Conservation (phyloP, 2,329 filamentous ascomycete species). For the Hypoxylon sp. region DNA sequence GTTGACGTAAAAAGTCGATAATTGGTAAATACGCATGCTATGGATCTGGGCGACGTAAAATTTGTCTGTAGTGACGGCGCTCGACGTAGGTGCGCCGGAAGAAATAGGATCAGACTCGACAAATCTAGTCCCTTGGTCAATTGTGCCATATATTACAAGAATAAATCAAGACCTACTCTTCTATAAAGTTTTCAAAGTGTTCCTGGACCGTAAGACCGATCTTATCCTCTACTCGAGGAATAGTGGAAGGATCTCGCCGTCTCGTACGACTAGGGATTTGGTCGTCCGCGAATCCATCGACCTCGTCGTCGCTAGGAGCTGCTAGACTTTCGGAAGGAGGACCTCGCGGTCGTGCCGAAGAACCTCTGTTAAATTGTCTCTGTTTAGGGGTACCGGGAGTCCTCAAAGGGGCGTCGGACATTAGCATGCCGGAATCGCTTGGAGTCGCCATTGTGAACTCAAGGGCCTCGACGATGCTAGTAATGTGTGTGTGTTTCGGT, state of each 20-base stretch:
- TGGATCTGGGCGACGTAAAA: conserved; percentile 89
- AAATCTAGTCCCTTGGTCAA: conserved; percentile 61
- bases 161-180: conserved; percentile 67
- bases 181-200: conserved; percentile 84
- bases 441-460: conserved; percentile 62
- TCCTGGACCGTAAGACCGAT: conserved; percentile 81
- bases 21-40: conserved; percentile 77
- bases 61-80: conserved; percentile 80
- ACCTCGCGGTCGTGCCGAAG: conserved; percentile 67
- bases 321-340: conserved; percentile 74
- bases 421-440: conserved; percentile 68
- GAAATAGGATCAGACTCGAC: conserved; percentile 73
- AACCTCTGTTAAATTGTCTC: conserved; percentile 61
- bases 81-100: conserved; percentile 74
- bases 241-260: conserved; percentile 61
- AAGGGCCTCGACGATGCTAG: not conserved
- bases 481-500: conserved; percentile 8
- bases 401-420: conserved; percentile 67
- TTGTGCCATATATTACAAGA: conserved; percentile 8
- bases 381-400: conserved; percentile 59
- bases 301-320: conserved; percentile 72
- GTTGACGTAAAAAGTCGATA: conserved; percentile 91
- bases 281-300: conserved; percentile 73
- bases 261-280: conserved; percentile 68
- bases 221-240: conserved; percentile 81